Evolutionary conservation across 139 green algal species (phyloP).

Genomic region (Nannochloris sp.): DNA sequence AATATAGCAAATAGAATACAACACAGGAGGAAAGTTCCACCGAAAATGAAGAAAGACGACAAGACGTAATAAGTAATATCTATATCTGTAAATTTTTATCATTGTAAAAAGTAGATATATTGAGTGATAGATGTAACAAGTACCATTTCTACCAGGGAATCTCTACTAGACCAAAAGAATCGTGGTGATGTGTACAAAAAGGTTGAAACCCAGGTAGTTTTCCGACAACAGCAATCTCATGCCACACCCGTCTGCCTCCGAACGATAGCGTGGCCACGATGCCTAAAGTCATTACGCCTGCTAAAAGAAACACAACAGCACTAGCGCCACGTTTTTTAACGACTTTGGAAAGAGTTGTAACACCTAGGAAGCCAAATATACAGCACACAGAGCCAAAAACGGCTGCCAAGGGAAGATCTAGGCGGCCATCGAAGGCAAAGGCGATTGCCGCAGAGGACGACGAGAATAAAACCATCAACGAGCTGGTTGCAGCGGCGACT

Average conservation of each 20-base stretch:
- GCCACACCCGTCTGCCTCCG: not conserved
- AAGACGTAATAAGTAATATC: too few species aligned
- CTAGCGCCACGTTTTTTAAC: not conserved
- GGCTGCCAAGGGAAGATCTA: not conserved
- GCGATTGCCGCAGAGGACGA: slow-evolving; percentile 16
- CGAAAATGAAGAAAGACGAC: too few species aligned
- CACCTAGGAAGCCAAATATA: not conserved
- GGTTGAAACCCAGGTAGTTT: too few species aligned
- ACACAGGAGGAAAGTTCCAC: too few species aligned
- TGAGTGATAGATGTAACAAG: too few species aligned
- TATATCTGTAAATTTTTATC: too few species aligned
- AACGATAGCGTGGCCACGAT: not conserved
- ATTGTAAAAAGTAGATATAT: not conserved
- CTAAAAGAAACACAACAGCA: not conserved
- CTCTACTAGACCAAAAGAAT: too few species aligned
- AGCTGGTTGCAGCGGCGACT: slow-evolving; percentile 30
- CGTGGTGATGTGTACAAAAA: too few species aligned
- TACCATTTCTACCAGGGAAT: too few species aligned
- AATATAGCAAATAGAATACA: too few species aligned
- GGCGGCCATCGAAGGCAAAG: slow-evolving; percentile 10
- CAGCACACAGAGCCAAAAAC: not conserved
- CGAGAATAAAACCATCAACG: slow-evolving; percentile 42
- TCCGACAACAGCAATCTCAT: too few species aligned
- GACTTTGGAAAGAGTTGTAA: not conserved
- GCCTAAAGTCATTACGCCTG: not conserved